These are phyloP conservation scores for Apiospora rasikravindrae DNA, from an alignment of 2,329 filamentous ascomycete genomes.

Conservation along the genomic window DNA sequence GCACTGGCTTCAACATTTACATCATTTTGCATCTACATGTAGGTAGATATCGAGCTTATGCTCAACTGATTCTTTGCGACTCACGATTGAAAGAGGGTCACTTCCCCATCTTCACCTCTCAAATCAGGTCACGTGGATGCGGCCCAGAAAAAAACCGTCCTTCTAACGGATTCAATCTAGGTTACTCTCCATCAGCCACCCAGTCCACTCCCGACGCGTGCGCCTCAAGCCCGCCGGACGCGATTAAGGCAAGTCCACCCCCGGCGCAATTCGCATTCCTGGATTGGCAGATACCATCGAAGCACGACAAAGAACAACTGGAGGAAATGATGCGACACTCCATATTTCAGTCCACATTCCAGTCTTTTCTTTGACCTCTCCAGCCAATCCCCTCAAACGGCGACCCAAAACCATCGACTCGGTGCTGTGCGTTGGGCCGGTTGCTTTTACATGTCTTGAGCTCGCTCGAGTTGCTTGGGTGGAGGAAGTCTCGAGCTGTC, in stretches of 20 bases:
- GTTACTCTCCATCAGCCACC: background rate
- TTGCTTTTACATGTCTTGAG: slow-evolving; percentile 13
- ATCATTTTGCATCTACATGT: background rate
- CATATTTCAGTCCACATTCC: slow-evolving; percentile 15
- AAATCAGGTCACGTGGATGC: background rate
- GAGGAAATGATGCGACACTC: slow-evolving; percentile 15
- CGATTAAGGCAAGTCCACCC: background rate
- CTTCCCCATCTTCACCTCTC: background rate
- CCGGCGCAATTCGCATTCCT: slow-evolving; percentile 13
- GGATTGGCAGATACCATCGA: slow-evolving; percentile 11
- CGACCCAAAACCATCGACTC: slow-evolving; percentile 1
- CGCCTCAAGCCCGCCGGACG: slow-evolving; percentile 11
- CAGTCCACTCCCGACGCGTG: background rate
- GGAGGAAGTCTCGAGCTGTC: background rate
- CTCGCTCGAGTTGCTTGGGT: background rate
- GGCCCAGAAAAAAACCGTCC: background rate
- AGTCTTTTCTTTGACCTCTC: slow-evolving; percentile 20
- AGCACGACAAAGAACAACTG: background rate
- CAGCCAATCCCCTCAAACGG: background rate
- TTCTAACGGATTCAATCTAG: background rate
- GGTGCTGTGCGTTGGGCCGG: slow-evolving; percentile 1
- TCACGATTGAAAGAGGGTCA: background rate
- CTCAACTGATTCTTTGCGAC: background rate
- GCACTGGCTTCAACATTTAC: background rate
- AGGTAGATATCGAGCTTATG: background rate